These are phyloP conservation scores for Aspergillus vadensis DNA, from an alignment of 2,329 filamentous ascomycete genomes.

Conservation along the genomic window DNA sequence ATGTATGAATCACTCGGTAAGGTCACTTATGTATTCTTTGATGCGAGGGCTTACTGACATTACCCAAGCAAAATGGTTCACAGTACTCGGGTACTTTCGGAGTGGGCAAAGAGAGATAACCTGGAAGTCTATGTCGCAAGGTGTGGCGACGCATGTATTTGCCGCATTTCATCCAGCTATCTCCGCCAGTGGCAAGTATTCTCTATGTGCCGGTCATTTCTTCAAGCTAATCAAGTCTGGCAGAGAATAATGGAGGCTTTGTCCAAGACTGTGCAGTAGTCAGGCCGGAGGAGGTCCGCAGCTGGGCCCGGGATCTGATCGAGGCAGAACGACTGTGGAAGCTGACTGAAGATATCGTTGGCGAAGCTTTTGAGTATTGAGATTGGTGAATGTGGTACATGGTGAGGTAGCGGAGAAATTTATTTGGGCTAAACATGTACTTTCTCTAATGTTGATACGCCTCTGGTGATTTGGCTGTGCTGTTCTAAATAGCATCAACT, in stretches of 20 bases:
- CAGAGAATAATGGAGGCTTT: background rate
- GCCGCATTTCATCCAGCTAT: background rate
- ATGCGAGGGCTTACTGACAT: background rate
- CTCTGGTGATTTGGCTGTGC: too few species aligned
- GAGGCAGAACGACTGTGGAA: constrained; percentile 6
- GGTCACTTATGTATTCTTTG: background rate
- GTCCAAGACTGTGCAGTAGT: background rate
- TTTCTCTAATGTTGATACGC: too few species aligned
- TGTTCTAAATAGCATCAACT: too few species aligned
- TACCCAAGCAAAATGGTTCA: background rate
- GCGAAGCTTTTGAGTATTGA: constrained; percentile 1
- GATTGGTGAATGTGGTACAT: background rate
- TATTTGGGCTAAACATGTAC: too few species aligned
- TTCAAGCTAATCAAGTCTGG: background rate
- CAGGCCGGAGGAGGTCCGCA: background rate
- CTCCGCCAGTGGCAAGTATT: background rate
- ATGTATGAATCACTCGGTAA: background rate
- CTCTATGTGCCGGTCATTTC: background rate
- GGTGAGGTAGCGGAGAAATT: background rate
- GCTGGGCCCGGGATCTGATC: constrained; percentile 2
- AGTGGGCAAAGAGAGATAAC: background rate
- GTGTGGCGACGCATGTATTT: background rate
- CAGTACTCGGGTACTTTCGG: background rate
- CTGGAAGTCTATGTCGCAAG: background rate
- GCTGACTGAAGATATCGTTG: background rate